Base-by-base conservation (phyloP, 345 rosid species). In the Clarkia xantiana region DNA sequence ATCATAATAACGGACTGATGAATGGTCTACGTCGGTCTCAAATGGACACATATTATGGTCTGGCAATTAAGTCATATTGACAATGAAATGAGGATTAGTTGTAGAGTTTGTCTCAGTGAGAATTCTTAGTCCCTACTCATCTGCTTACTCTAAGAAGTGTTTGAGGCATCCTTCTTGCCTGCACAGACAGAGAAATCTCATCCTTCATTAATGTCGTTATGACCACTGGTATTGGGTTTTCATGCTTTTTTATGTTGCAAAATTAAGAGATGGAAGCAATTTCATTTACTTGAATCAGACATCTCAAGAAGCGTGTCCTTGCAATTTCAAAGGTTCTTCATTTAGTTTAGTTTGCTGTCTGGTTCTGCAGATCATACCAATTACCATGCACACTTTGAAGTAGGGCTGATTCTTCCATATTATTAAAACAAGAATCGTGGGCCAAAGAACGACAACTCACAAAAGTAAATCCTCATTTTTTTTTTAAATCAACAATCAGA, bases 111-210 rank as follows among this genome's bases (percentile, higher is more conserved):
- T 45, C 67, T 66, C 70, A 68, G 53, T 22, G 51, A 19, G 61
- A 57, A 84, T 46, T 61, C 97, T 80, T 84, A 78, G 66, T 77
- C 76, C 75, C 71, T 70, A 88, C 94, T 84, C 86, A 69, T 43
- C 52, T 60, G 53, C 64, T 12, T 15, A 10, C 15, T 17, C 47
- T 56, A 47, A 47, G 55, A 52, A 47, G 47, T 29, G 52, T 36
- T 55, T 74, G 93, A 82, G 65, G 71, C 73, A 43, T 78, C 77
- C 90, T 51, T 62, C 48, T 71, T 65, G 82, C 62, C 88, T 77
- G 72, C 70, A 69, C 14, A 72, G 94, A 90, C 74, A 82, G 59
- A 69, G 94, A 82, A 67, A 64, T 74, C 66, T 53, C 90, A 82
- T 80, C 95, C 68, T 15, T 54, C 70, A 10, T 47, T 29, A 1